phyloP scores from a whole-genome alignment of 2,329 filamentous ascomycete genomes.

The Calonectria henricotiae region DNA sequence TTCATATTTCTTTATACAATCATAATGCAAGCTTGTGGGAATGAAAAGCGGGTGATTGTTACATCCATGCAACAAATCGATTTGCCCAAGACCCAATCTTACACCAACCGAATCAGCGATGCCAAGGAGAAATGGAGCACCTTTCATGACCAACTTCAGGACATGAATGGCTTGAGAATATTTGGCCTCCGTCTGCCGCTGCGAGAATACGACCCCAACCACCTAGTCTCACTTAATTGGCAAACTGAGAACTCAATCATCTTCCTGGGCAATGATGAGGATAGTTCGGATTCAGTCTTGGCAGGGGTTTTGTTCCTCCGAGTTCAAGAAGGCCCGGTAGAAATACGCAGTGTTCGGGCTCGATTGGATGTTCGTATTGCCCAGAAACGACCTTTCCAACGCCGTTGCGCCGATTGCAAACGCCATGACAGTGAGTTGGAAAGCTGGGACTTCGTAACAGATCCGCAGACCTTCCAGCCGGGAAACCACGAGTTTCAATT shows the following conservation, averaged over 20 bases:
- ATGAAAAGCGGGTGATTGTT: too few relatives aligned
- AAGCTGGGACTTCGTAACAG: constrained; percentile 5
- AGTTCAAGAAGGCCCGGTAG: background rate
- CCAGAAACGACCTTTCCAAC: background rate
- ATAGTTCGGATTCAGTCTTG: background rate
- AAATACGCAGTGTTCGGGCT: constrained; percentile 1
- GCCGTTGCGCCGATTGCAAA: constrained; percentile 1
- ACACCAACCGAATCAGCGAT: too few relatives aligned
- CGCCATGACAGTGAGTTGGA: background rate
- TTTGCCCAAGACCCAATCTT: background rate
- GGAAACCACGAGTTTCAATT: constrained; percentile 4
- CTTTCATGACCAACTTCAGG: background rate
- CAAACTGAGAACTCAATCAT: constrained; percentile 9
- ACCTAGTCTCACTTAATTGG: constrained; percentile 4
- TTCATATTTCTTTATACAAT: background rate
- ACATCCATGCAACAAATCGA: background rate
- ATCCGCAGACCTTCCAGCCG: background rate
- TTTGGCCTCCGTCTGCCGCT: constrained; percentile 1
- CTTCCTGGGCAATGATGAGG: background rate
- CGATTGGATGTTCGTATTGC: background rate
- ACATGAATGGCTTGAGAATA: constrained; percentile 5
- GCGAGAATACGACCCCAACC: constrained; percentile 1
- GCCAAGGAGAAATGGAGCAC: background rate
- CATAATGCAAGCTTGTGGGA: background rate
- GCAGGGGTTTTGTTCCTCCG: background rate